Base-by-base conservation (phyloP, 73 alveolate species). In the Paramecium octaurelia region DNA sequence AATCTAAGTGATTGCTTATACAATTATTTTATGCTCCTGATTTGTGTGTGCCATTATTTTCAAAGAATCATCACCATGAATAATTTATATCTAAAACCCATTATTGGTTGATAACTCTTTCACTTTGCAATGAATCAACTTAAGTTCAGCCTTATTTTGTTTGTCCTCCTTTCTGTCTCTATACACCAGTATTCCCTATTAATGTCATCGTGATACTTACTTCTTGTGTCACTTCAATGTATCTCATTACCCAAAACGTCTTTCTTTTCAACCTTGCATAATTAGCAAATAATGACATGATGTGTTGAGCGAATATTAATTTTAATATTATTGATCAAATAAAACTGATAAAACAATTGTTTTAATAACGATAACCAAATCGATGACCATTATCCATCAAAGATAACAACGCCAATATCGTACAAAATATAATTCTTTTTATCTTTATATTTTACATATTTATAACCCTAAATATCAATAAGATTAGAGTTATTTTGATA, bases 171-270 rank as follows among this genome's bases (percentile, higher is more conserved):
- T 80, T 42, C 57, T 42, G 12, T 48, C 75, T 48, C 73, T 80
- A 80, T 80, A 80, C 16, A 44, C 21, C 57, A 80, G 24, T 8
- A 80, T 46, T 21, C 91, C 91, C 87, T 73, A 68, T 20, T n/a
- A 54, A 1, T 18, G 21, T 54, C 8, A 54, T 54, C 11, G 4
- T n/a, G 0, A 18, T 18, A 54, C 8, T 54, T 73, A 73, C 87
- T 14, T 80, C 91, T 31, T 6, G 4, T 31, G 46, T 12, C 1
- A 80, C 57, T 18, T 80, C 91, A 3, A 80, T n/a, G 16, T 27
- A 80, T 40, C 91, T 21, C 7, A 44, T 4, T 5, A 80, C 91
- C 91, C 91, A 80, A 80, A 80, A 80, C 6, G 91, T 80, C 75
- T 80, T 80, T 43, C 91, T 40, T 21, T 80, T 80, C 24, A 80